Base-by-base conservation (phyloP, 140 eudicot genomes). In the Ambrosia hybrid region DNA sequence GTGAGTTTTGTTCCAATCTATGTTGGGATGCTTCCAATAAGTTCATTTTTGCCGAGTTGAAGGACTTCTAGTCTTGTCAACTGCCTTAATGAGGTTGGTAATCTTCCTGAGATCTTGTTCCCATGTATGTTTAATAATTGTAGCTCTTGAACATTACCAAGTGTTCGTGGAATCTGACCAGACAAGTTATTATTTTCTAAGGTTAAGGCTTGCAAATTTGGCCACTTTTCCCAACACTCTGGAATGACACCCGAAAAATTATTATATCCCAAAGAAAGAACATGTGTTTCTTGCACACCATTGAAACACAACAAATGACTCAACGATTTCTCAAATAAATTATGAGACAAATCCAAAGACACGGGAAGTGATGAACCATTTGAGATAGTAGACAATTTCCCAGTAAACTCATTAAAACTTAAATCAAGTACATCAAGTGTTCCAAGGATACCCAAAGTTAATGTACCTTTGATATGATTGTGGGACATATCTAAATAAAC, bases 211-310 rank as follows among this genome's bases (percentile, higher is more conserved):
- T 0, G 3, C 67, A 88, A 61, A 10, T 33, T 30, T 0, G 57
- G 61, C 80, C 73, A 73, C 13, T 76, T 79, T 56, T 30, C 73
- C 84, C 80, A 87, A 4, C 85, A 85, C 7, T 83, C 78, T 0
- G 88, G 88, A 36, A 85, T 39, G 66, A 65, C 78, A 51, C 88
- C 90, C 1, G 86, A 80, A 8, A 88, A 78, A 14, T 5, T 10
- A 73, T 88, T 88, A n/a, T 61, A 7, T 11, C 66, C 76, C 2
- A 88, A 37, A 76, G 63, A 16, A 26, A 88, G 88, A 62, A 15
- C 7, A 0, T 1, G 0, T 68, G 3, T 0, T 0, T 5, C 34
- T 67, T 41, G 9, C 12, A 41, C 43, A 11, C 17, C 43, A 4
- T 12, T 7, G 11, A 33, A 41, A 67, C 87, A 84, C 12, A 84